Base-by-base conservation (phyloP, 148 eudicot genomes). In the Euryodendron excelsum region DNA sequence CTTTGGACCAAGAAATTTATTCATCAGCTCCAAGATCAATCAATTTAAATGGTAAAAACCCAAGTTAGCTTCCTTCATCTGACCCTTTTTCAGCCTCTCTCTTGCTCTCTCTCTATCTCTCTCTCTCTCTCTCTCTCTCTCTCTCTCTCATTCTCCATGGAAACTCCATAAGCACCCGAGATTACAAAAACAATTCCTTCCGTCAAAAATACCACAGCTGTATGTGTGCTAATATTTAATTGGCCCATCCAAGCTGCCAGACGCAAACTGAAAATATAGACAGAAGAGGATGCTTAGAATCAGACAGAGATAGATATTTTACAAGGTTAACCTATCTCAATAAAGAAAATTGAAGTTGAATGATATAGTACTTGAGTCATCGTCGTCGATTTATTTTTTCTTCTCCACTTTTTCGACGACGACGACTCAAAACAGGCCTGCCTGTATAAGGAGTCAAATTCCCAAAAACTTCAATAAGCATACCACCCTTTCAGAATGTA, bases 181-280 rank as follows among this genome's bases (percentile, higher is more conserved):
- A 13, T 17, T 23, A 5, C 23, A 14, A 21, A 63, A 70, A 71
- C 10, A 4, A 15, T 30, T 20, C 12, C 37, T 59, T 44, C 33
- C 10, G 27, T 50, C 48, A 21, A 58, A 63, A 8, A 25, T 18
- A 48, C 23, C 77, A 72, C 21, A 17, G 28, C n/a, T 31, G 78
- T 30, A 27, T 30, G 23, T 2, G 36, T 28, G 80, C 56, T 91
- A 94, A 75, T 94, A 94, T 77, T 85, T 90, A 75, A 94, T 92
- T 23, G 98, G 94, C 33, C 98, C 98, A 81, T 94, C 96, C 91
- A 94, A 87, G 87, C 88, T 92, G 83, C 98, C 98, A 30, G 97
- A 84, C 58, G 93, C 98, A 85, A 94, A 94, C 96, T 94, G 90
- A n/a, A 63, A 65, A 84, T 33, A 47, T 58, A 73, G 18, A 64